Evolutionary conservation across 371 early-diverging fungal species (phyloP).

Genomic region (Mortierella polycephala): DNA sequence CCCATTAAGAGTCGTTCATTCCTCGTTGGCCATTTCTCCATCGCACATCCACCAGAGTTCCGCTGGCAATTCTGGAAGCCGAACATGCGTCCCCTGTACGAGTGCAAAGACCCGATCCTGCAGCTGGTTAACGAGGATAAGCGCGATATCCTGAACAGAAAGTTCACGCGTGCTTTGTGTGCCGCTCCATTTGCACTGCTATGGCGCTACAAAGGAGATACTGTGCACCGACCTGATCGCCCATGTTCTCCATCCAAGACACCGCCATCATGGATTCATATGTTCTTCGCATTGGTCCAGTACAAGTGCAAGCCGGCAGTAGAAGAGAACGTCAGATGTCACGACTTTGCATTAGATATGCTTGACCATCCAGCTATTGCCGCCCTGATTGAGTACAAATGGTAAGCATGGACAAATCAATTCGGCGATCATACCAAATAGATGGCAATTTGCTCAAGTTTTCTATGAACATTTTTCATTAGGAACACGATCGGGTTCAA

Average conservation of each 20-base stretch:
- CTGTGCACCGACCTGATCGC: not conserved
- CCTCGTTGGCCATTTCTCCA: not conserved
- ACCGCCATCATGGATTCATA: not conserved
- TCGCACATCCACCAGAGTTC: constrained; percentile 2
- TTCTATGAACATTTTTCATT: not conserved
- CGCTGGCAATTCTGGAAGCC: constrained; percentile 11
- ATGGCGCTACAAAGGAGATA: constrained; percentile 1
- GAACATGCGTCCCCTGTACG: not conserved
- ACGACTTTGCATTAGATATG: constrained; percentile 1
- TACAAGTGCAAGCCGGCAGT: not conserved
- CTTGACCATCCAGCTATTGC: constrained; percentile 14
- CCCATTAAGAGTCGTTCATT: constrained; percentile 11
- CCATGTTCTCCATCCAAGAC: not conserved
- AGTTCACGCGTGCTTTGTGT: not conserved
- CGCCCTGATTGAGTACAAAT: constrained; percentile 10
- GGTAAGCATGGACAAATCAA: not conserved
- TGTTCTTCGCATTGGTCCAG: not conserved
- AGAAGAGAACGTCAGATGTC: not conserved
- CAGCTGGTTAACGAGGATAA: not conserved
- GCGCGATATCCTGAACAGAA: not conserved
- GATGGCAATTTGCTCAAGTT: not conserved
- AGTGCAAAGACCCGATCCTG: constrained; percentile 10
- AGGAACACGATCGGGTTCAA: constrained; percentile 13
- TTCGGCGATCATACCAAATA: not conserved
- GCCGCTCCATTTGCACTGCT: not conserved